Evolutionary conservation across 495 filamentous ascomycete genomes (phyloP).

Genomic region (Neurospora sp.): DNA sequence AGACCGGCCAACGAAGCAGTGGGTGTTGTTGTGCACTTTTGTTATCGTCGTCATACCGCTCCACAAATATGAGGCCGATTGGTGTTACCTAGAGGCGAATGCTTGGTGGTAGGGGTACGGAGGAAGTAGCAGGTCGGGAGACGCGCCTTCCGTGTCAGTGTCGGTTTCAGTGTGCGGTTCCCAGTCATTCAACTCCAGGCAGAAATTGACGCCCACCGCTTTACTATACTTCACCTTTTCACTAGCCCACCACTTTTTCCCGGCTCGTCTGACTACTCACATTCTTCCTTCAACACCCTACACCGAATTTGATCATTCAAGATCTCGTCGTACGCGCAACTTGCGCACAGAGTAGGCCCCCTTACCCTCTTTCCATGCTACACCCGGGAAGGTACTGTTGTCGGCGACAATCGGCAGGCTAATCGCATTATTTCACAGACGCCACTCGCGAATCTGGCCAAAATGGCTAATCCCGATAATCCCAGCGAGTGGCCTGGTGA

Average conservation of each 20-base stretch:
- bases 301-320: not conserved
- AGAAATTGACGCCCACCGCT: not conserved
- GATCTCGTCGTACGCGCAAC: not conserved
- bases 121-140: not conserved
- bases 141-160: not conserved
- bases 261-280: not conserved
- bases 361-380: not conserved
- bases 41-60: not conserved
- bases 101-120: not conserved
- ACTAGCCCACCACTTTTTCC: not conserved
- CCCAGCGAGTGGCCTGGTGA: not conserved
- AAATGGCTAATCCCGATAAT: not conserved
- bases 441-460: not conserved
- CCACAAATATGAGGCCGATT: not conserved
- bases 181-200: not conserved
- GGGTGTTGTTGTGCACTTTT: not conserved
- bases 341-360: not conserved
- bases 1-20: not conserved
- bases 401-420: not conserved
- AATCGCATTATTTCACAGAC: not conserved
- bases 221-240: not conserved
- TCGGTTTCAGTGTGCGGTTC: not conserved
- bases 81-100: not conserved
- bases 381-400: not conserved
- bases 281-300: not conserved